Percentiles rank a stretch among this genome's conserved stretches.
phyloP scores from a whole-genome alignment of 805 yeast species.

The Yarrowia bubula region DNA sequence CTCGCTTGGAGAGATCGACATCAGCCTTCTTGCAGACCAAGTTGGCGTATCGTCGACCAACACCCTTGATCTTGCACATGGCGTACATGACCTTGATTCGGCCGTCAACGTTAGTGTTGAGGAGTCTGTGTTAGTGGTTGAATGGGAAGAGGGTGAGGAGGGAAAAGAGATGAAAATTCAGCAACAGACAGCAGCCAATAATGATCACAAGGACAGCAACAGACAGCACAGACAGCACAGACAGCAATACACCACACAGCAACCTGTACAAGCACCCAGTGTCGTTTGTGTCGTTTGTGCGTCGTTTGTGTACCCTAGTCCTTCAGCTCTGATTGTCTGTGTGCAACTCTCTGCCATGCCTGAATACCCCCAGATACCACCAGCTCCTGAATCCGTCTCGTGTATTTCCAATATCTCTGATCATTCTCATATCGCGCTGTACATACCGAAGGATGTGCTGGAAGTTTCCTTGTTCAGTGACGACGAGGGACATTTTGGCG shows the following conservation, averaged over 20 bases:
- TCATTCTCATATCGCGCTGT: neutral
- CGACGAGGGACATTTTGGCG: slow-evolving; percentile 86
- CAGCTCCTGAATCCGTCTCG: neutral
- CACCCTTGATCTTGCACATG: slow-evolving; percentile 99
- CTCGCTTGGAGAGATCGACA: slow-evolving; percentile 96
- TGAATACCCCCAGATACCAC: too few relatives aligned
- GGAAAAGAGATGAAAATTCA: too few relatives aligned
- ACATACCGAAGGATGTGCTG: slow-evolving; percentile 99
- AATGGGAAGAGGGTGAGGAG: too few relatives aligned
- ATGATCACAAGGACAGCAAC: too few relatives aligned
- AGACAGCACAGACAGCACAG: too few relatives aligned
- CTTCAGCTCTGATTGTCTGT: too few relatives aligned
- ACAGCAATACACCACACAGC: too few relatives aligned
- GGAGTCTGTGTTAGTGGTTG: slow-evolving; percentile 63
- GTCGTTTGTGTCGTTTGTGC: too few relatives aligned
- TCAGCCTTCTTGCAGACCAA: slow-evolving; percentile 99
- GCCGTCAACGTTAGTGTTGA: slow-evolving; percentile 99
- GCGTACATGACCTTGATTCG: slow-evolving; percentile 99
- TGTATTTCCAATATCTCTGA: neutral
- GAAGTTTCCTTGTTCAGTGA: slow-evolving; percentile 98
- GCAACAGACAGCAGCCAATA: too few relatives aligned
- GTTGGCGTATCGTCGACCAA: slow-evolving; percentile 99
- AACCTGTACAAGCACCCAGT: too few relatives aligned
- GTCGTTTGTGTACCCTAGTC: too few relatives aligned
- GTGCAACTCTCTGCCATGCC: too few relatives aligned